These are phyloP conservation scores for Eryngium alpinum DNA, from an alignment of 140 eudicot species.

Conservation along the genomic window DNA sequence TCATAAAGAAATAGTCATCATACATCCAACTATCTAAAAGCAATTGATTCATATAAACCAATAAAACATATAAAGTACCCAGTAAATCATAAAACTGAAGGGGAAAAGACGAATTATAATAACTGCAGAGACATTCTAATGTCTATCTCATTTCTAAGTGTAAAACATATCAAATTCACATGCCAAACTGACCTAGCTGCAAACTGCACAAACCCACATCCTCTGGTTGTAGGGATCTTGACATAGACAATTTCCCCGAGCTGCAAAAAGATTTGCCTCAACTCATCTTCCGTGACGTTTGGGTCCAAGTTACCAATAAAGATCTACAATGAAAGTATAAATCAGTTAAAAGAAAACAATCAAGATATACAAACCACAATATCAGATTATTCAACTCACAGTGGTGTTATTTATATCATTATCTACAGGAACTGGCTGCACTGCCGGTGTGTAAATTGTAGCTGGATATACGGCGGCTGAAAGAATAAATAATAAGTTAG, in stretches of 20 bases:
- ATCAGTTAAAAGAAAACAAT: constrained; percentile 1
- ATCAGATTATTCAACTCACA: constrained; percentile 36
- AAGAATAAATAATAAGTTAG: neutral
- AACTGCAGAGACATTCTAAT: too few relatives aligned
- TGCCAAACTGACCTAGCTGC: constrained; percentile 46
- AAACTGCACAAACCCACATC: constrained; percentile 94
- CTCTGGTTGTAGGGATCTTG: constrained; percentile 79
- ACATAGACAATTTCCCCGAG: constrained; percentile 80
- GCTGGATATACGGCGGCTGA: constrained; percentile 69
- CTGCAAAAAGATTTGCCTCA: constrained; percentile 77
- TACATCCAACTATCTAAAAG: neutral
- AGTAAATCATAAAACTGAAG: neutral
- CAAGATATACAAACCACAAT: constrained; percentile 1
- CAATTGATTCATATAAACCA: neutral
- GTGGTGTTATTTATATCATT: constrained; percentile 78
- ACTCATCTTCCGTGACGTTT: constrained; percentile 77
- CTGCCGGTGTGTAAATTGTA: constrained; percentile 40
- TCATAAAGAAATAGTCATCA: neutral
- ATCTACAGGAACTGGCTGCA: constrained; percentile 56
- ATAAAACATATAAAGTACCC: too few relatives aligned
- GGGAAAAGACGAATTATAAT: neutral
- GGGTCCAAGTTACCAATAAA: constrained; percentile 84
- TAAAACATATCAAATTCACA: neutral
- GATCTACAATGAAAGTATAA: constrained; percentile 40
- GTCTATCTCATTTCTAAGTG: too few relatives aligned